Percentiles rank a stretch among this genome's conserved stretches.
These are phyloP conservation scores for Leccinum obscurum DNA, from an alignment of 768 basidiomycete species.

Conservation along the genomic window DNA sequence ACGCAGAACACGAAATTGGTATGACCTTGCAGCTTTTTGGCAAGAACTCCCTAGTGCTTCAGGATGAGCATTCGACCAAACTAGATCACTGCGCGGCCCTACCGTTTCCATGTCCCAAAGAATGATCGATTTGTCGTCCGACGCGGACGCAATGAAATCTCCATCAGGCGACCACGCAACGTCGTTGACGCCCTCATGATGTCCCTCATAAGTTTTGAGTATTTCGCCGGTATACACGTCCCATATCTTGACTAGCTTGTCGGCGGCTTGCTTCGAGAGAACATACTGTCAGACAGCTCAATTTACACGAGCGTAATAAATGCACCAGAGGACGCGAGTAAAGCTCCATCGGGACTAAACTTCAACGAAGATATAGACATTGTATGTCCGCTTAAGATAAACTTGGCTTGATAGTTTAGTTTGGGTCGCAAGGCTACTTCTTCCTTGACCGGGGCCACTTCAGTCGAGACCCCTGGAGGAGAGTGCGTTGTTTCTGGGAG, in stretches of 20 bases:
- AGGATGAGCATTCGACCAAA: constrained; percentile 1
- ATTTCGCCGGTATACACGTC: constrained; percentile 71
- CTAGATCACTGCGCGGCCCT: constrained; percentile 13
- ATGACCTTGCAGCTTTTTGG: constrained; percentile 77
- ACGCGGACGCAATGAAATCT: constrained; percentile 84
- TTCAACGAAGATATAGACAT: constrained; percentile 81
- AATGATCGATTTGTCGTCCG: constrained; percentile 87
- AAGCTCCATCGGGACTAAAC: constrained; percentile 83
- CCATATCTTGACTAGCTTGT: constrained; percentile 84
- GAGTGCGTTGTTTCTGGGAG: constrained; percentile 1
- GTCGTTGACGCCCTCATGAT: constrained; percentile 84
- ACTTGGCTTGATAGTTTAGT: constrained; percentile 59
- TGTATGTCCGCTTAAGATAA: constrained; percentile 78
- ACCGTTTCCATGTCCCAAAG: constrained; percentile 82
- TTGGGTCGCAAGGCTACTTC: constrained; percentile 11
- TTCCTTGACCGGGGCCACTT: background rate
- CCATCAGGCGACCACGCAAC: constrained; percentile 87
- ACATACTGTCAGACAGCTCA: constrained; percentile 21
- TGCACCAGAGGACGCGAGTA: constrained; percentile 84
- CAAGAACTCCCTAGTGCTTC: constrained; percentile 47
- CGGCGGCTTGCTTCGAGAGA: constrained; percentile 65
- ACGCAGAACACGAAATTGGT: constrained; percentile 95
- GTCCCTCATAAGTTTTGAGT: constrained; percentile 70
- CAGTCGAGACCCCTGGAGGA: background rate
- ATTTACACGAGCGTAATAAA: constrained; percentile 16